Evolutionary conservation across 305 asterid species (phyloP).

Genomic region (Rubia balearica): DNA sequence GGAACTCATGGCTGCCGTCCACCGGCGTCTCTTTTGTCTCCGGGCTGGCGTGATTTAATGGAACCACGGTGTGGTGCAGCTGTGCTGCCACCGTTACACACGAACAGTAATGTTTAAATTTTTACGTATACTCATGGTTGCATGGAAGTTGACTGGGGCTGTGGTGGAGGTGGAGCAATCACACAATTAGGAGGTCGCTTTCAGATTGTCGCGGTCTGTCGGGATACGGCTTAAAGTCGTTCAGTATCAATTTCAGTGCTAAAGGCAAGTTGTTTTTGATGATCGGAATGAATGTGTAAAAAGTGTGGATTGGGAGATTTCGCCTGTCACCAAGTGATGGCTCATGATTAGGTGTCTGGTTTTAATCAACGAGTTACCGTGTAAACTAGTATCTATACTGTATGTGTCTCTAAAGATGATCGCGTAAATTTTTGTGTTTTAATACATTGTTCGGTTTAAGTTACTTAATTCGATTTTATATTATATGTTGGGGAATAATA

Average conservation of each 20-base stretch:
- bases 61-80: background rate
- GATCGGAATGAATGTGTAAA: background rate
- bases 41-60: slow-evolving; percentile 17
- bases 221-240: background rate
- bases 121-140: background rate
- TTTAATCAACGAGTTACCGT: too few species aligned
- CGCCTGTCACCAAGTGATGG: too few species aligned
- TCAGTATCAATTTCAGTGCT: too few species aligned
- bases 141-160: background rate
- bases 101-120: background rate
- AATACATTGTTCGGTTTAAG: too few species aligned
- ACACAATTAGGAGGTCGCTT: background rate
- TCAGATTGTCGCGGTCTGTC: background rate
- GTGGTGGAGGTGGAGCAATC: background rate
- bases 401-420: too few species aligned
- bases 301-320: background rate
- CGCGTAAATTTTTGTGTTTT: too few species aligned
- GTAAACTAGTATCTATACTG: too few species aligned
- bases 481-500: too few species aligned
- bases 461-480: too few species aligned
- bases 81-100: background rate
- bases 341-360: too few species aligned
- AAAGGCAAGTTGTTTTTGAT: background rate
- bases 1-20: slow-evolving; percentile 66
- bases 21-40: slow-evolving; percentile 43